Base-by-base conservation (phyloP, 2,329 filamentous ascomycete genomes). In the Fusarium bulbicola region DNA sequence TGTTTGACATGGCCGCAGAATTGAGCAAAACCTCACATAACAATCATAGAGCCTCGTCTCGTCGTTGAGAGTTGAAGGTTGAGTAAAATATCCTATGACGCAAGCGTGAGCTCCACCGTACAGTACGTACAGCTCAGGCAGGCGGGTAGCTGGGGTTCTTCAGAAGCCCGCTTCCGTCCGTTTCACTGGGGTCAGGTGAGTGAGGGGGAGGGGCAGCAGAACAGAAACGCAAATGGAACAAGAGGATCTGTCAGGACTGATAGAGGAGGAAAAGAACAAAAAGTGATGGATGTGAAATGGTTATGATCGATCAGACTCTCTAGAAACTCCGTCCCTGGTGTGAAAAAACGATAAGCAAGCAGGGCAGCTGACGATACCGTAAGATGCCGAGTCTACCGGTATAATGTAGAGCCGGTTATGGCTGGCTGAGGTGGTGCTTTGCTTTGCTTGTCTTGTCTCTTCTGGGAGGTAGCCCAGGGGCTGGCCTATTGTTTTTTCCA, bases 1-100 rank as follows among this genome's bases (percentile, higher is more conserved):
- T 70, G 37, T 76, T 76, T 68, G 81, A 82, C 81, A 82, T 83
- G 68, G 74, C 77, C 74, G 70, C 36, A 45, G 58, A 70, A 70
- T 49, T 70, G 58, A 58, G 57, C 49, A 57, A 60, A 68, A 59
- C 62, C 67, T 80, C 78, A 80, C 80, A 82, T 81, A 75, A 78
- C 79, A 75, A n/a, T 47, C 24, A 45, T 24, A 53, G 30, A 26
- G 32, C 37, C 24, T 30, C 24, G 60, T 39, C 62, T 50, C 8
- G 60, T 39, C 62, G 58, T 43, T 46, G 50, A 68, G 42, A 68
- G 42, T 57, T 42, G 53, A 67, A 63, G 49, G 43, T 62, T 37
- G 61, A 57, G 72, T 69, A 69, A 69, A 69, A 58, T 69, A 69
- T 74, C 59, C 68, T 69, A 73, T 74, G 72, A 74, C 72, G 71